Evolutionary conservation across 805 yeast species (phyloP), one percentile per base, ranked within the genome.

Genomic region (Torulaspora indica): DNA sequence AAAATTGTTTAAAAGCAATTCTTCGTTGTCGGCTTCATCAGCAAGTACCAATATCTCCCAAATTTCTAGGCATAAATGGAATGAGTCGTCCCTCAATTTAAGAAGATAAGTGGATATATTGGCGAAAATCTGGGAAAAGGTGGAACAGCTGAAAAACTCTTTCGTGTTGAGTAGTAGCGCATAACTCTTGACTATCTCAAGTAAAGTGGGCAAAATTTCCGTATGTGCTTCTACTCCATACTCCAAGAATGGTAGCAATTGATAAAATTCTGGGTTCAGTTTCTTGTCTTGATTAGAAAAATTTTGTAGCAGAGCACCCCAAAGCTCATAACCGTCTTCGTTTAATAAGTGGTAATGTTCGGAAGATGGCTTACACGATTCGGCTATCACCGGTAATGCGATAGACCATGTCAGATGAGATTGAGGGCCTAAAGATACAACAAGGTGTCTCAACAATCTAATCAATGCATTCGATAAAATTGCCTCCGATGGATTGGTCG

Each of bases 281-380:
- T 45, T 40, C n/a, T 46, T 23, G 24, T 58, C 61, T 10, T 57
- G 49, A 1, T 43, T 31, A 0, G 91, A 85, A 42, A 76, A 75
- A 48, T 80, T 79, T 49, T 78, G 85, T 40, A 88, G 60, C 2
- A 85, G 61, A 1, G 82, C 71, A n/a, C 76, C 69, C 95, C 96
- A 88, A 33, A 90, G 69, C 45, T 87, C 95, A 57, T 77, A 79
- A 0, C 95, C 96, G 66, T 90, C 97, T 58, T 90, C 97, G 14
- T 82, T 74, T 8, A 90, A 62, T 42, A 85, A 68, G 2, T 76
- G 67, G 47, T 77, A 75, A 41, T 68, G 71, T 17, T 74, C 73
- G 0, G 88, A 76, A 15, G 70, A 68, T 1, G 81, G 74, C 51
- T 85, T 79, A 55, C 93, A 82, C 37, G 83, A 76, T 6, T 70